These are phyloP conservation scores for Cornus kousa DNA, from an alignment of 148 eudicot species.

Conservation along the genomic window DNA sequence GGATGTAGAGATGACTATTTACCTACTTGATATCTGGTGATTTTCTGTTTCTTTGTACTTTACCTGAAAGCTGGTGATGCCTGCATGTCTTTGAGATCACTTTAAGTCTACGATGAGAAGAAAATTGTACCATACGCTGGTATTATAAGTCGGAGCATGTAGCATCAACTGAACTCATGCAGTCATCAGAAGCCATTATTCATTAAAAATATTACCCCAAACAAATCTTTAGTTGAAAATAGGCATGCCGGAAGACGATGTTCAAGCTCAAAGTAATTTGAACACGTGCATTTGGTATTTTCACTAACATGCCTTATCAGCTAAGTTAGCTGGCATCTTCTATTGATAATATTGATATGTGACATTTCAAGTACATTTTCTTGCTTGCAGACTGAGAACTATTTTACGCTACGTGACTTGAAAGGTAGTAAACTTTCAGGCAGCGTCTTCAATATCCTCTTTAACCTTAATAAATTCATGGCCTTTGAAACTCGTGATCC, in stretches of 20 bases:
- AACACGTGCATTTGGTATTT: neutral
- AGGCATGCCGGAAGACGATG: neutral
- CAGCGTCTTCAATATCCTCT: constrained; percentile 87
- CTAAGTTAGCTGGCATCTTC: neutral
- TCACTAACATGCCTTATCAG: neutral
- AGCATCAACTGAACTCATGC: neutral
- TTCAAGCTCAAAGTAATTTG: neutral
- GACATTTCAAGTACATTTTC: constrained; percentile 1
- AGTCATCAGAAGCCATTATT: neutral
- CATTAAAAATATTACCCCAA: neutral
- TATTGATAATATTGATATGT: neutral
- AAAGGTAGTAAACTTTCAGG: constrained; percentile 85
- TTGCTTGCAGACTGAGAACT: constrained; percentile 70
- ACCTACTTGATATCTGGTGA: too few relatives aligned
- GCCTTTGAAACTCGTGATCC: constrained; percentile 99
- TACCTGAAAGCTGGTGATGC: neutral
- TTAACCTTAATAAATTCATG: constrained; percentile 95
- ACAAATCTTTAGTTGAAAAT: neutral
- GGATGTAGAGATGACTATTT: neutral
- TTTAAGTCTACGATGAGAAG: too few relatives aligned
- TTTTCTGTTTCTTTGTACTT: neutral
- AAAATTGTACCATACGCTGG: neutral
- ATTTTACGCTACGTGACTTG: constrained; percentile 73
- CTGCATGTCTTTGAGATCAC: neutral
- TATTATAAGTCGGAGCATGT: neutral